Evolutionary conservation across 2,329 filamentous ascomycete genomes (phyloP).

Genomic region (Sclerotinia subarctica): DNA sequence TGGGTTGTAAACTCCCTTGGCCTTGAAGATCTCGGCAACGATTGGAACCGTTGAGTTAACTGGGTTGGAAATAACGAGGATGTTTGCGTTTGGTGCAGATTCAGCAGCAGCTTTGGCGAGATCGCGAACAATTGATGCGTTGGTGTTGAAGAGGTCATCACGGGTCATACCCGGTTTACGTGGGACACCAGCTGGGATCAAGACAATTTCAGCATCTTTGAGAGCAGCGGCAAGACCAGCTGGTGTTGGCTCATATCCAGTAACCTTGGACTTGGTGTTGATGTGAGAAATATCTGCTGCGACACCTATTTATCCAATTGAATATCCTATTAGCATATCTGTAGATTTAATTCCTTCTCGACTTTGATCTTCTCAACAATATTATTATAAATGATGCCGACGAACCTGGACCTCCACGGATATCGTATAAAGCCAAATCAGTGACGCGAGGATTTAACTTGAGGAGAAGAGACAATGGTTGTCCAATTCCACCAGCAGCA

Average conservation of each 20-base stretch:
- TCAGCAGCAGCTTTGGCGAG: slow-evolving; percentile 86
- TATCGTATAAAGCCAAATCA: slow-evolving; percentile 97
- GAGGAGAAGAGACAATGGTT: slow-evolving; percentile 95
- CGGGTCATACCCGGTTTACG: slow-evolving; percentile 99
- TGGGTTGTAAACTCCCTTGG: slow-evolving; percentile 87
- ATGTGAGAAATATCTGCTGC: slow-evolving; percentile 97
- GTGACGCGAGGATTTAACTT: slow-evolving; percentile 86
- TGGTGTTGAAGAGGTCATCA: slow-evolving; percentile 99
- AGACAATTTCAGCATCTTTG: slow-evolving; percentile 89
- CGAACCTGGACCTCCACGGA: slow-evolving; percentile 41
- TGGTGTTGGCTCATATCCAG: slow-evolving; percentile 82
- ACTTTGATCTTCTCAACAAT: not conserved
- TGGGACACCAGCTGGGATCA: slow-evolving; percentile 97
- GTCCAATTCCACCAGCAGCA: slow-evolving; percentile 92
- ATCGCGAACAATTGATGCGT: slow-evolving; percentile 94
- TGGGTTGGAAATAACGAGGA: slow-evolving; percentile 98
- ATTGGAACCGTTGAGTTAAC: slow-evolving; percentile 99
- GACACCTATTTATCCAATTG: slow-evolving; percentile 73
- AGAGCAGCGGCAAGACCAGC: slow-evolving; percentile 83
- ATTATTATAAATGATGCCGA: not conserved
- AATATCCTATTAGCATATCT: not conserved
- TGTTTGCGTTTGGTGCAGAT: slow-evolving; percentile 85
- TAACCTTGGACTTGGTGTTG: slow-evolving; percentile 81
- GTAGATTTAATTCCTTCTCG: not conserved
- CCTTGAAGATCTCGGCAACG: slow-evolving; percentile 93